phyloP scores from a whole-genome alignment of 1,284 basidiomycete species.

The Leucoagaricus sp. region DNA sequence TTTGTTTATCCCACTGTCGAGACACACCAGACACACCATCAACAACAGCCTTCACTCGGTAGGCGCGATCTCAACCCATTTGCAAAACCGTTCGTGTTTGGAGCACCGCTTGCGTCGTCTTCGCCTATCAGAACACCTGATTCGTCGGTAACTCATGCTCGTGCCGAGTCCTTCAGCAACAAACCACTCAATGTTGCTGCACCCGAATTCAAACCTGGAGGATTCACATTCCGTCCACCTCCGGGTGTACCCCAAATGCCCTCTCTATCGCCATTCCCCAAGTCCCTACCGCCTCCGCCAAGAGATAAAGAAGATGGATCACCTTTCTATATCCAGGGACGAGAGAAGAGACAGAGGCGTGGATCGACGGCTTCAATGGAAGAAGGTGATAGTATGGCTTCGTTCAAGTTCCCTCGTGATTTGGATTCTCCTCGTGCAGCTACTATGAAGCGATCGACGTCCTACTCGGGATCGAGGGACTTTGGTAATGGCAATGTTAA shows the following conservation, averaged over 20 bases:
- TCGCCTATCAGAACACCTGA: slow-evolving; percentile 36
- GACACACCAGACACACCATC: slow-evolving; percentile 27
- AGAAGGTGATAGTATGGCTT: slow-evolving; percentile 61
- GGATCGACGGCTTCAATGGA: slow-evolving; percentile 43
- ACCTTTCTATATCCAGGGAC: slow-evolving; percentile 52
- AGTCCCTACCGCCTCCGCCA: slow-evolving; percentile 25
- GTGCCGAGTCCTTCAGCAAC: slow-evolving; percentile 56
- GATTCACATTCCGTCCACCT: slow-evolving; percentile 75
- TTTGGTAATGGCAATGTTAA: slow-evolving; percentile 4
- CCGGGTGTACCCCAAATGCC: slow-evolving; percentile 61
- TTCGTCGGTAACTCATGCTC: slow-evolving; percentile 48
- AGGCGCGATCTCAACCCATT: slow-evolving; percentile 64
- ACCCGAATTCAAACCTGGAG: slow-evolving; percentile 74
- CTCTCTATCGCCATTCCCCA: slow-evolving; percentile 31
- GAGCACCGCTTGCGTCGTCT: slow-evolving; percentile 30
- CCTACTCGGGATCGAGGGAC: slow-evolving; percentile 17
- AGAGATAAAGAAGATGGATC: slow-evolving; percentile 25
- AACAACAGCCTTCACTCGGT: slow-evolving; percentile 8
- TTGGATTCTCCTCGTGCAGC: slow-evolving; percentile 44
- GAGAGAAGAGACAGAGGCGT: slow-evolving; percentile 74
- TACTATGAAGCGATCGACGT: slow-evolving; percentile 15
- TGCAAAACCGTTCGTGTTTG: slow-evolving; percentile 82
- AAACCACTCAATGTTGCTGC: slow-evolving; percentile 74
- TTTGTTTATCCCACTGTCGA: slow-evolving; percentile 18
- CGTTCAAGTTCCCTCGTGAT: slow-evolving; percentile 71